Conservation (phyloP, 2,329 filamentous ascomycete species). For the Verticillium tricorpus region DNA sequence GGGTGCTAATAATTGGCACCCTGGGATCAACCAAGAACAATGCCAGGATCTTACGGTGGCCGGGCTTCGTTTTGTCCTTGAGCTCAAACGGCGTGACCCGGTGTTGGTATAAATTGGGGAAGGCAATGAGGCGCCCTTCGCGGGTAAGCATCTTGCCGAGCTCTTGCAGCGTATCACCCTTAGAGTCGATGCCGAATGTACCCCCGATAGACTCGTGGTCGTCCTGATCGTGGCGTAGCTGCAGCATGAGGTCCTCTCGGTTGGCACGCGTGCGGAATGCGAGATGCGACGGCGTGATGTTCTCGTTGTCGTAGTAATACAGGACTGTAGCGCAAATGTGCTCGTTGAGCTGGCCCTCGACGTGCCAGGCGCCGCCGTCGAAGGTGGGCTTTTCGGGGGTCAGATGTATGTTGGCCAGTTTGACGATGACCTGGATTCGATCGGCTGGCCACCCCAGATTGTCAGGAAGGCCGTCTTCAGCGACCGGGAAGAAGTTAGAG, state of each 20-base stretch:
- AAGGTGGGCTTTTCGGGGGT: constrained; percentile 45
- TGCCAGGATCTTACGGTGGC: constrained; percentile 55
- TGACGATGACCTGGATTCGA: constrained; percentile 57
- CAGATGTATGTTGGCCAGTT: constrained; percentile 57
- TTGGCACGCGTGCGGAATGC: too few species aligned
- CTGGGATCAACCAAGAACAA: constrained; percentile 58
- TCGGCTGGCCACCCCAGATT: constrained; percentile 10
- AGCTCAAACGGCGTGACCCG: constrained; percentile 47
- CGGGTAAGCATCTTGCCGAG: too few species aligned
- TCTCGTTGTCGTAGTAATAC: constrained; percentile 57
- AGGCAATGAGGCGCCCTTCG: too few species aligned
- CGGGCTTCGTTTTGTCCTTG: constrained; percentile 43
- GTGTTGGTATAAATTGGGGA: constrained; percentile 49
- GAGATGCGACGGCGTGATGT: constrained; percentile 37
- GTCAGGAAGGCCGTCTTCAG: too few species aligned
- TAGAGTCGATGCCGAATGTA: too few species aligned
- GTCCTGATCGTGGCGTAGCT: too few species aligned
- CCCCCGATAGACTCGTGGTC: too few species aligned
- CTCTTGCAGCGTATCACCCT: too few species aligned
- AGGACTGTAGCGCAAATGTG: constrained; percentile 59
- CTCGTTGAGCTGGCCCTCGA: constrained; percentile 57
- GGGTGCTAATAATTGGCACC: constrained; percentile 35
- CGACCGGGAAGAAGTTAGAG: too few species aligned
- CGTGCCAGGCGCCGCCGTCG: constrained; percentile 48
- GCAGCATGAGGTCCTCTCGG: too few species aligned